phyloP scores from a whole-genome alignment of 805 yeast species.

The Spathaspora hagerdaliae region DNA sequence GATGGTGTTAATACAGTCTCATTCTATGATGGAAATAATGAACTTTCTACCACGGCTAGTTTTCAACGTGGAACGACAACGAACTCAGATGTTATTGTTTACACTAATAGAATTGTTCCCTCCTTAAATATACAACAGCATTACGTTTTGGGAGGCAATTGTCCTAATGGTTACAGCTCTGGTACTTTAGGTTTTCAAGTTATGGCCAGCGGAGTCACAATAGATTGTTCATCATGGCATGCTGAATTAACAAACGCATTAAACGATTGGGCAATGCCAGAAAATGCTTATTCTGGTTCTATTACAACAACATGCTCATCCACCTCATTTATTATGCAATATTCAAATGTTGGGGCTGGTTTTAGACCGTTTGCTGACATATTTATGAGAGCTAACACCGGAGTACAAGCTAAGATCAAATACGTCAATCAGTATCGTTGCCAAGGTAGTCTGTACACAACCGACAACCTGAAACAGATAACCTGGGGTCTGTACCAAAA shows the following conservation, averaged over 20 bases:
- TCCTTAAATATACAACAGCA: constrained; percentile 9
- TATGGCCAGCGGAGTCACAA: constrained; percentile 1
- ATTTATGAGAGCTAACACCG: not conserved
- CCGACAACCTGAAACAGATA: constrained; percentile 7
- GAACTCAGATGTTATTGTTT: not conserved
- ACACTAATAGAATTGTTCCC: constrained; percentile 9
- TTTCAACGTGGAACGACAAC: constrained; percentile 4
- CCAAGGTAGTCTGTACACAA: constrained; percentile 5
- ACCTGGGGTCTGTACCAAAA: constrained; percentile 4
- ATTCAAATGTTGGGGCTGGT: constrained; percentile 21
- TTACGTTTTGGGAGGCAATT: constrained; percentile 10
- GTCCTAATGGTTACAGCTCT: constrained; percentile 18
- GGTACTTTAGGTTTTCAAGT: constrained; percentile 18
- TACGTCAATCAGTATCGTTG: constrained; percentile 9
- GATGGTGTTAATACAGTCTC: constrained; percentile 16
- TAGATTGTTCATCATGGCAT: constrained; percentile 14
- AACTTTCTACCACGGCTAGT: constrained; percentile 8
- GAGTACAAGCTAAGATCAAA: constrained; percentile 8
- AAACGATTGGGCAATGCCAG: constrained; percentile 17
- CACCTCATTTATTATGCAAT: constrained; percentile 4
- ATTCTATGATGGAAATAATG: constrained; percentile 13
- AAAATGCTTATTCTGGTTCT: constrained; percentile 4
- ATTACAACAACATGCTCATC: constrained; percentile 10
- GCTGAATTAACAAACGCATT: constrained; percentile 13
- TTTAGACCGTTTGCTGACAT: constrained; percentile 17